phyloP scores from a whole-genome alignment of 2,329 filamentous ascomycete species.

The Neophaeococcomyces mojaviensis region DNA sequence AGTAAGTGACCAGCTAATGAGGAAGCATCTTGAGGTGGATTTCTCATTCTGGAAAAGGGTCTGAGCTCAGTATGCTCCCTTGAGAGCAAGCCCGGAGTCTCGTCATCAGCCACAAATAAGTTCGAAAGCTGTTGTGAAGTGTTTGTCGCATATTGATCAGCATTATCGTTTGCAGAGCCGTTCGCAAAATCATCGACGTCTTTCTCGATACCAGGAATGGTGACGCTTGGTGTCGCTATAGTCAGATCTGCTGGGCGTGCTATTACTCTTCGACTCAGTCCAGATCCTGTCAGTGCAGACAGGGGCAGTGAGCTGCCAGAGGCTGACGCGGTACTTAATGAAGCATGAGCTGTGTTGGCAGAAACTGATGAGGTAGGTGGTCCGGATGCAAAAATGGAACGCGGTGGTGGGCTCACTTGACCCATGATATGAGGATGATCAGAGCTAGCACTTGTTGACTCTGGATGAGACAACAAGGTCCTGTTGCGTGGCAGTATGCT shows the following conservation, averaged over 20 bases:
- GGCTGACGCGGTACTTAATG: constrained; percentile 26
- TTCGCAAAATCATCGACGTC: constrained; percentile 27
- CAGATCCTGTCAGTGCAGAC: constrained; percentile 21
- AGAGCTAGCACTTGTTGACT: background rate
- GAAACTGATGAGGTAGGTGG: constrained; percentile 30
- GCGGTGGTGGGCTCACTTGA: constrained; percentile 26
- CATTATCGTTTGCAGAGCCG: constrained; percentile 11
- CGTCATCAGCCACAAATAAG: constrained; percentile 23
- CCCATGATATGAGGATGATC: background rate
- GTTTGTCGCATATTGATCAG: constrained; percentile 15
- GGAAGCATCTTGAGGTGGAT: constrained; percentile 28
- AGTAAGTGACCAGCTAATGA: constrained; percentile 46
- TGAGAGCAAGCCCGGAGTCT: constrained; percentile 21
- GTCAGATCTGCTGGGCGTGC: constrained; percentile 11
- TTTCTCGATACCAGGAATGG: constrained; percentile 23
- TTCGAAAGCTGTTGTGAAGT: constrained; percentile 26
- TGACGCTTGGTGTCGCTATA: constrained; percentile 8
- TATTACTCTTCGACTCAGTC: constrained; percentile 14
- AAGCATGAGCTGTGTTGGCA: constrained; percentile 29
- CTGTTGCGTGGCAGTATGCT: background rate
- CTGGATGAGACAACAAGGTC: background rate
- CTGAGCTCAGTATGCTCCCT: constrained; percentile 24
- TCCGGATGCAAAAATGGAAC: constrained; percentile 30
- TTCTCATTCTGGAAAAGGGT: constrained; percentile 19
- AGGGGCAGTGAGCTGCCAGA: constrained; percentile 25